Evolutionary conservation across 2,329 filamentous ascomycete genomes (phyloP), one percentile per base, ranked within the genome.

Genomic region (Pyrenophora tritici-repentis): DNA sequence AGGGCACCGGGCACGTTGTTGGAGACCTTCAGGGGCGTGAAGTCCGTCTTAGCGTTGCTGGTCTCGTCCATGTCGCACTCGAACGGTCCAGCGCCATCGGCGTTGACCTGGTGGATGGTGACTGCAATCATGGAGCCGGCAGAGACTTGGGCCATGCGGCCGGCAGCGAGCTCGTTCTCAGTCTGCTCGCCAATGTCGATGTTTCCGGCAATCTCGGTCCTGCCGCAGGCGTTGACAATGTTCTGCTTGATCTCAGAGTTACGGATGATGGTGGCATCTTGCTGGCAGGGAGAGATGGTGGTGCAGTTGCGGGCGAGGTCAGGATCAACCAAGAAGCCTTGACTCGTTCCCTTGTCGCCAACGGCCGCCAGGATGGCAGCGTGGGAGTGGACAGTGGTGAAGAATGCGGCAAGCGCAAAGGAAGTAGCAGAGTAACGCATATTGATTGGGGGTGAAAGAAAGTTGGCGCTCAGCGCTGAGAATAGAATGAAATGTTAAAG

Each of bases 1-100:
- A 85, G 85, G 34, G 68, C 63, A 12, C 83, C 83, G 1, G 83
- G 83, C 7, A 86, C 78, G 50, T 86, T 86, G 72, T 86, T 81
- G 47, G 77, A 75, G 4, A 86, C 81, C 7, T 75, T 77, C 24
- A 85, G 69, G 17, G 77, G 78, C 46, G 79, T 74, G 41, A 75
- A 76, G 50, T 77, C 76, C 41, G 76, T 68, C 17, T 76, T 79
- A 18, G 65, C 63, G 33, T 67, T 70, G 52, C 77, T 85, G 42
- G 84, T 84, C 55, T 76, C 70, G 66, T 86, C 85, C 65, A 87
- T 83, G 74, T 83, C 83, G 73, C 84, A 86, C 6, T 78, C 80
- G 67, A 86, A 87, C 1, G 85, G 85, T 2, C 85, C 86, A 43
- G 82, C 85, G 42, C 86, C 86, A 61, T 88, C 86, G 18, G 78